Evolutionary conservation across 768 basidiomycete species (phyloP), one percentile per base, ranked within the genome.

Genomic region (Suillus subalutaceus): DNA sequence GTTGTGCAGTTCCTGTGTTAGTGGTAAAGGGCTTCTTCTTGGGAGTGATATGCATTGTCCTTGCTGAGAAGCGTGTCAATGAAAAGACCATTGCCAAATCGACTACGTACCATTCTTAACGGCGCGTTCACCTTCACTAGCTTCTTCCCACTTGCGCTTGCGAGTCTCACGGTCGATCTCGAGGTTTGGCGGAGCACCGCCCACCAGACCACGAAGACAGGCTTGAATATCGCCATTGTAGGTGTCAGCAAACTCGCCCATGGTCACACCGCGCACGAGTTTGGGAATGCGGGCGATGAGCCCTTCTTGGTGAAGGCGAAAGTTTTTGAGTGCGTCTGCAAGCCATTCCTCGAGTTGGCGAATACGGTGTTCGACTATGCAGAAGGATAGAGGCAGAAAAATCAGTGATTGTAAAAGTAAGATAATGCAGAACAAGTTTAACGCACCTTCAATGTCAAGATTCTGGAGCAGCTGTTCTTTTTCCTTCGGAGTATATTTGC

Each of bases 211-310:
- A 66, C 87, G 82, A 67, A 92, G 76, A 48, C 90, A 90, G 10
- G 85, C 86, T 72, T 92, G 90, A 32, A 92, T 80, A 70, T 92
- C 88, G 3, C 90, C 92, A 62, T 89, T 82, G 77, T 93, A 93
- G 73, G 90, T 91, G 66, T 87, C 85, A n/a, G 87, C 89, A 75
- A 94, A 92, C 53, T 93, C 91, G 68, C 86, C 86, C 84, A 94
- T 87, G 18, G 87, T 86, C 76, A 93, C 87, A 37, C 79, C 78
- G 41, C 91, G 85, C 43, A 94, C 88, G 68, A 88, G 85, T 71
- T 88, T 91, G 1, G 92, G 92, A 38, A 93, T 90, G 61, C 89
- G 86, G 20, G 84, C 85, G 2, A 93, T 85, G 65, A 88, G 88
- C 0, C 87, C 87, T 72, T 93, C 91, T 72, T 92, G 90, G 71